These are phyloP conservation scores for Marasmius fiardii DNA, from an alignment of 1,284 basidiomycete genomes.

Conservation along the genomic window DNA sequence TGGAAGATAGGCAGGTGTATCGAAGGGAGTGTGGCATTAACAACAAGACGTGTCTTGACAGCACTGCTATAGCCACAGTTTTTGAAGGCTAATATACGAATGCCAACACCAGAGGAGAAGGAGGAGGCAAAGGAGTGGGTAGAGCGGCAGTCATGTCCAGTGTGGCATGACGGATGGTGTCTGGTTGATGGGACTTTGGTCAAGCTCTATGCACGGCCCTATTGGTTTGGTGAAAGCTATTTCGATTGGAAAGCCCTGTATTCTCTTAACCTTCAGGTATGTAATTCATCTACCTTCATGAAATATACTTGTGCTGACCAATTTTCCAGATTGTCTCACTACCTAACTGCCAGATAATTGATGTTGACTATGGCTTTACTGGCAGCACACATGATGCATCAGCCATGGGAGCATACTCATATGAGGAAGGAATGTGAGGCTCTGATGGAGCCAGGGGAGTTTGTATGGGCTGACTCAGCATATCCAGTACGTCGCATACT, in stretches of 20 bases:
- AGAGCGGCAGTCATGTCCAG: slow-evolving; percentile 17
- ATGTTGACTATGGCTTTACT: slow-evolving; percentile 4
- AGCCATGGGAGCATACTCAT: slow-evolving; percentile 4
- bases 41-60: background rate
- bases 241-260: slow-evolving; percentile 32
- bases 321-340: slow-evolving; percentile 5
- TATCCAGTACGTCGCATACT: slow-evolving; percentile 13
- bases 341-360: slow-evolving; percentile 6
- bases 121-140: slow-evolving; percentile 8
- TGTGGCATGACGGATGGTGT: slow-evolving; percentile 20
- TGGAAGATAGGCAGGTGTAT: background rate
- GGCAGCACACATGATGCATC: slow-evolving; percentile 8
- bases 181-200: slow-evolving; percentile 23
- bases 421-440: slow-evolving; percentile 1
- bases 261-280: slow-evolving; percentile 30
- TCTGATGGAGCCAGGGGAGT: slow-evolving; percentile 15
- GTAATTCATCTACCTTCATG: background rate
- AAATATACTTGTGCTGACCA: background rate
- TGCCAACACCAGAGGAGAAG: slow-evolving; percentile 3
- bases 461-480: slow-evolving; percentile 20
- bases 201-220: slow-evolving; percentile 23
- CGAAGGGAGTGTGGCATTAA: background rate
- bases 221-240: slow-evolving; percentile 26
- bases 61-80: background rate
- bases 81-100: background rate